These are phyloP conservation scores for Sphagnum magellanicum DNA, from an alignment of 228 moss, liverwort and hornwort species.

Conservation along the genomic window DNA sequence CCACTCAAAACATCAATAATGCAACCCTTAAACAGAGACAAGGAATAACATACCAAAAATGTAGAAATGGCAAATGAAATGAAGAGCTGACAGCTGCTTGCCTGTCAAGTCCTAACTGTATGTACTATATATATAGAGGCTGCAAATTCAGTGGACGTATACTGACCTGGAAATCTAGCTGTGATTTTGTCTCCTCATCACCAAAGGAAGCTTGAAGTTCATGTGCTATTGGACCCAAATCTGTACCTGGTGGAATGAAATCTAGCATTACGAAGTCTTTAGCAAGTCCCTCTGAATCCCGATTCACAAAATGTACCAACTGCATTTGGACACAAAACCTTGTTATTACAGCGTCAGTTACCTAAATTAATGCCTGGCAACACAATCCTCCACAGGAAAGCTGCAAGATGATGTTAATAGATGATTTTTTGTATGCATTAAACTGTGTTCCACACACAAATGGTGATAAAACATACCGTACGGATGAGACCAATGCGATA, in stretches of 20 bases:
- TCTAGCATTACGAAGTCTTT: constrained; percentile 77
- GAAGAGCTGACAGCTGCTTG: too few species aligned
- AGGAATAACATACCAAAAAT: too few species aligned
- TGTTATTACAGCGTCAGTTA: background rate
- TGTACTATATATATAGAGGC: too few species aligned
- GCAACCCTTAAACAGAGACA: background rate
- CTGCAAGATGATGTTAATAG: too few species aligned
- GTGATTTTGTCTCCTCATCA: constrained; percentile 50
- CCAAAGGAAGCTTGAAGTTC: constrained; percentile 66
- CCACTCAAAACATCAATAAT: background rate
- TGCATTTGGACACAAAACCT: constrained; percentile 18
- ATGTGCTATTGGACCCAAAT: constrained; percentile 53
- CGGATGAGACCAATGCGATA: constrained; percentile 84
- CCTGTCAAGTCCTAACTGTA: too few species aligned
- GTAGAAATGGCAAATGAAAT: too few species aligned
- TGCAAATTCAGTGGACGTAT: background rate
- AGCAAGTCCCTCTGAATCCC: constrained; percentile 76
- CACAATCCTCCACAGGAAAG: too few species aligned
- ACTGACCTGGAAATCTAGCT: constrained; percentile 74
- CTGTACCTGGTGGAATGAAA: constrained; percentile 61
- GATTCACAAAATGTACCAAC: constrained; percentile 89
- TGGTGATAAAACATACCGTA: constrained; percentile 34
- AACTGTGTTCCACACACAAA: too few species aligned
- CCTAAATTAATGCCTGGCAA: too few species aligned
- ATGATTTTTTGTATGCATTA: too few species aligned